phyloP scores from a whole-genome alignment of 352 stramenopile genomes.

The Globisporangium abappressorium region DNA sequence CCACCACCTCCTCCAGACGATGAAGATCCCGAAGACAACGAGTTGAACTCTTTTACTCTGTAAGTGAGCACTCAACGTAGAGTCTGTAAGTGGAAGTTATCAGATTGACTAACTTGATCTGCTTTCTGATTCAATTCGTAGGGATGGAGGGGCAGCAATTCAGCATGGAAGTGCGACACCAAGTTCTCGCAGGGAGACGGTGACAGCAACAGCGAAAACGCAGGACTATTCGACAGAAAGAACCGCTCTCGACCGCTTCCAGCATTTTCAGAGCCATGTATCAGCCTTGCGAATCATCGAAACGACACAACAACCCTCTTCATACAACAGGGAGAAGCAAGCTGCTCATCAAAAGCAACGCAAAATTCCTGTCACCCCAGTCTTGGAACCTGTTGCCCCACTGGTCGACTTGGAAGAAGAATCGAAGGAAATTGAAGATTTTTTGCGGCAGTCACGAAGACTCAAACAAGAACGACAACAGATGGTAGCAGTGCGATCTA shows the following conservation, averaged over 20 bases:
- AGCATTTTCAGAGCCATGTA: slow-evolving; percentile 35
- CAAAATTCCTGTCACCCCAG: slow-evolving; percentile 3
- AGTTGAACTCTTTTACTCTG: slow-evolving; percentile 30
- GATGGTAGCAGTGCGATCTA: slow-evolving; percentile 26
- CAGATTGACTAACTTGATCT: background rate
- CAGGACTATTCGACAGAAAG: background rate
- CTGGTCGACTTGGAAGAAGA: slow-evolving; percentile 40
- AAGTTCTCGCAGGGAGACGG: background rate
- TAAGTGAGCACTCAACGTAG: background rate
- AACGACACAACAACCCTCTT: slow-evolving; percentile 1
- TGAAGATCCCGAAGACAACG: slow-evolving; percentile 25
- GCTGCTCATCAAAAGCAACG: slow-evolving; percentile 7
- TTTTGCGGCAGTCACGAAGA: slow-evolving; percentile 43
- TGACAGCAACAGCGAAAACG: background rate
- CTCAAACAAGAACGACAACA: slow-evolving; percentile 30
- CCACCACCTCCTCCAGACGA: slow-evolving; percentile 48
- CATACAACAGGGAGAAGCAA: background rate
- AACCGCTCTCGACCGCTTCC: slow-evolving; percentile 25
- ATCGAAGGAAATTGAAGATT: slow-evolving; percentile 54
- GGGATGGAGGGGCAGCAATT: slow-evolving; percentile 2
- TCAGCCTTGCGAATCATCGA: slow-evolving; percentile 31
- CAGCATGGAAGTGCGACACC: background rate
- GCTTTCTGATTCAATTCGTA: background rate
- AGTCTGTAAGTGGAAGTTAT: background rate
- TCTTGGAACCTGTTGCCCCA: slow-evolving; percentile 20